Base-by-base conservation (phyloP, 1,284 basidiomycete genomes). In the Peniophora sp. region DNA sequence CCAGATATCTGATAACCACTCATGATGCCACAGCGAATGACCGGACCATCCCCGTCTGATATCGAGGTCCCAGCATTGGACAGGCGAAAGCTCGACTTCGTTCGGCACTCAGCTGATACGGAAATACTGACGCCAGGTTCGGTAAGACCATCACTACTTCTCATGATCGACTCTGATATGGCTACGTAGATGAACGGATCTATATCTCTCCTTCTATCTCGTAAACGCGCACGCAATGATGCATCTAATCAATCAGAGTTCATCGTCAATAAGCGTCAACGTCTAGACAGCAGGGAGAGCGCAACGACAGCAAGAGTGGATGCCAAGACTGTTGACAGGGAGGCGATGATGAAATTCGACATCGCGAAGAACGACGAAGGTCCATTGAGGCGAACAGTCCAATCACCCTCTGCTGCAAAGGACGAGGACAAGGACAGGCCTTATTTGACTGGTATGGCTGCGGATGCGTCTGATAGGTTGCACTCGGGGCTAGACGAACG, bases 321-420 rank as follows among this genome's bases (percentile, higher is more conserved):
- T 54, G 83, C 86, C 23, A 85, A 80, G 60, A 67, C 73, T 0
- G 68, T 88, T 34, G 78, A 90, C 60, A 70, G 88, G 47, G 83
- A 88, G 51, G 65, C 78, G 0, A 88, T 89, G 61, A 88, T 90
- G 74, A 86, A 85, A 62, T 89, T 88, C 55, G 87, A 90, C 61
- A 84, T 90, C 52, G 83, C 83, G 22, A 86, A 81, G 64, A 88
- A 89, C 55, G 83, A 83, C 51, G 85, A 85, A 37, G 87, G 86
- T 0, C 86, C 87, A 0, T 66, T 90, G 41, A 72, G 77, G 34
- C 72, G 80, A 54, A 88, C 85, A 0, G 62, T 81, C 52, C 64
- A 64, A 48, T 51, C 44, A 32, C 27, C 27, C 27, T 23, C 24
- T n/a, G n/a, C n/a, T n/a, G n/a, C n/a, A n/a, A 52, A 50, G 48